These are phyloP conservation scores for Triticum urartu DNA, from an alignment of 176 grass and related monocot genomes.

Conservation along the genomic window DNA sequence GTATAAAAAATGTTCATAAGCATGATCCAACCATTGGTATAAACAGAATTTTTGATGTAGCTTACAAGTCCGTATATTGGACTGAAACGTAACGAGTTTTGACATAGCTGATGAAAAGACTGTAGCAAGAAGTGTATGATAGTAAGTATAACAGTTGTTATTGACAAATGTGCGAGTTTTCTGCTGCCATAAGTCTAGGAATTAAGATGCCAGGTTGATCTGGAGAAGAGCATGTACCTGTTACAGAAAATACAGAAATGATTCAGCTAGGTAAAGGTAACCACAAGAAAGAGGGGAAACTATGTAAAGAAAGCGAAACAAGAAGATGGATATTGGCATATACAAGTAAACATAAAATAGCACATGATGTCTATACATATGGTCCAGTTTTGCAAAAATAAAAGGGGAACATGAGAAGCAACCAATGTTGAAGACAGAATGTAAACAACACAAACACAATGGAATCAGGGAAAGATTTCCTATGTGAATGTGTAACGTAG, in stretches of 20 bases:
- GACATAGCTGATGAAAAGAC: neutral
- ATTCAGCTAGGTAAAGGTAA: neutral
- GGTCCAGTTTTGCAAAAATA: neutral
- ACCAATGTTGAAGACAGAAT: neutral
- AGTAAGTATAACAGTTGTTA: neutral
- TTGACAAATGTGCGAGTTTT: neutral
- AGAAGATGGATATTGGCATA: neutral
- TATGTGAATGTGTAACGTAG: neutral
- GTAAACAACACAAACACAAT: neutral
- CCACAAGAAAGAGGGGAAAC: neutral
- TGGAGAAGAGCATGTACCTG: neutral
- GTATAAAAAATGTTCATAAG: neutral
- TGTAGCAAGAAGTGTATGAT: neutral
- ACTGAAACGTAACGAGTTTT: neutral
- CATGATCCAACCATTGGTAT: neutral
- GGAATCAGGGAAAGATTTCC: neutral
- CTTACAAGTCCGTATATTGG: neutral
- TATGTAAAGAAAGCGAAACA: neutral
- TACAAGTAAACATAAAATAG: neutral
- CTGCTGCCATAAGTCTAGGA: neutral
- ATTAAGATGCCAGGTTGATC: slow-evolving; percentile 1
- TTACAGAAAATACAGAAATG: neutral
- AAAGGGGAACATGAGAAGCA: neutral
- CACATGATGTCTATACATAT: neutral
- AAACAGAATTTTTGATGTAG: neutral